These are phyloP conservation scores for Mycena polygramma DNA, from an alignment of 768 basidiomycete species.

Conservation along the genomic window DNA sequence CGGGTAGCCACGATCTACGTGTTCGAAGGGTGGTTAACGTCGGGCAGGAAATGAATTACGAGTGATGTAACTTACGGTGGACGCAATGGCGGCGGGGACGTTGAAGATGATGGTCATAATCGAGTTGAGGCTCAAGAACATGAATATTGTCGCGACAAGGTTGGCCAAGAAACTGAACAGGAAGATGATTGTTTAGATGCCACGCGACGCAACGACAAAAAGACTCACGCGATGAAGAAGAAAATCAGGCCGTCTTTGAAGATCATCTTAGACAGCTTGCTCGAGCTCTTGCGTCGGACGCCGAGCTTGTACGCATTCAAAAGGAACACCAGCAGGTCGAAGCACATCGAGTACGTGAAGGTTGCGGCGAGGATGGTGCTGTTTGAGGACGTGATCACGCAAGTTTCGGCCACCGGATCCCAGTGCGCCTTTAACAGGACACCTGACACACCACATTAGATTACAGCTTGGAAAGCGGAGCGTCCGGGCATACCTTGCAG, in stretches of 20 bases:
- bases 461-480: not conserved
- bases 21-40: conserved; percentile 1
- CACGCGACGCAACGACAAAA: not conserved
- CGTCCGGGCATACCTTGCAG: conserved; percentile 43
- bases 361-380: conserved; percentile 75
- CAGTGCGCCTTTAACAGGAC: conserved; percentile 71
- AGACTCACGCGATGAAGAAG: conserved; percentile 78
- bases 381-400: conserved; percentile 70
- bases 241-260: conserved; percentile 81
- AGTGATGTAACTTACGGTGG: conserved; percentile 53
- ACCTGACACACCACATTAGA: conserved; percentile 50
- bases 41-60: not conserved
- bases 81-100: conserved; percentile 70
- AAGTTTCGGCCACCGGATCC: conserved; percentile 60
- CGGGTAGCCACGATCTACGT: conserved; percentile 70
- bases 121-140: conserved; percentile 73
- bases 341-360: conserved; percentile 84
- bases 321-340: conserved; percentile 72
- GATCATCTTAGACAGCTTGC: conserved; percentile 71
- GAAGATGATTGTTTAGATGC: not conserved
- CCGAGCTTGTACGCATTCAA: conserved; percentile 73
- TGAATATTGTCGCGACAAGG: conserved; percentile 68
- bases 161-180: conserved; percentile 57
- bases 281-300: conserved; percentile 47
- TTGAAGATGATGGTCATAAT: conserved; percentile 79